Evolutionary conservation across 352 stramenopile species (phyloP), one percentile per base, ranked within the genome.

Genomic region (Phytophthora pini): DNA sequence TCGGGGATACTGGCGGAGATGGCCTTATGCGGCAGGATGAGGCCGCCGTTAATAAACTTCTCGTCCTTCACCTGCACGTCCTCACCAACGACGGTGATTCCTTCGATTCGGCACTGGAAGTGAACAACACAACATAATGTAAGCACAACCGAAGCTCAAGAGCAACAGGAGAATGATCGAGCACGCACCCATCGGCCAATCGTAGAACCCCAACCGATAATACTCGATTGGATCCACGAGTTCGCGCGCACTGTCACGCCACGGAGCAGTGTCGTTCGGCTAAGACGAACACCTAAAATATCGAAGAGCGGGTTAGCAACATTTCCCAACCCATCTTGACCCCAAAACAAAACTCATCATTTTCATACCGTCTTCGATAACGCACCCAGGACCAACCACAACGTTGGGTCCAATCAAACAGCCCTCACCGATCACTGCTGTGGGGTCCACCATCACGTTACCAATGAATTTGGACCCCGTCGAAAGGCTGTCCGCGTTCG

Each of bases 41-140:
- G 82, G 20, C 82, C 87, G 36, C 89, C 89, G 58, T 96, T 95
- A 72, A 96, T 93, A 70, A 88, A 94, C 70, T 92, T 90, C 54
- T 95, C 89, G 58, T 95, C 87, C 62, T 94, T 94, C 32, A 95
- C 83, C 62, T 93, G 83, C 49, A 96, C 89, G 38, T 96, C 89
- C 55, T 96, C 89, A 17, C 89, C 89, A 12, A 96, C 80, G 20
- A 96, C 87, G 12, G 86, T 94, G 41, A 77, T 91, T 34, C 87
- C 87, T 65, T 95, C 89, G 29, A 96, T 79, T 36, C 89, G 87
- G 62, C 87, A 95, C 87, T 90, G 44, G 15, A 62, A 31, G n/a
- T 36, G 57, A 22, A 24, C 49, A 59, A 26, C 22, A 48, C 1
- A 45, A 41, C 1, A 15, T 20, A 47, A 50, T 9, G 9, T 43